These are phyloP conservation scores for Vinca minor DNA, from an alignment of 257 asterid species.

Conservation along the genomic window DNA sequence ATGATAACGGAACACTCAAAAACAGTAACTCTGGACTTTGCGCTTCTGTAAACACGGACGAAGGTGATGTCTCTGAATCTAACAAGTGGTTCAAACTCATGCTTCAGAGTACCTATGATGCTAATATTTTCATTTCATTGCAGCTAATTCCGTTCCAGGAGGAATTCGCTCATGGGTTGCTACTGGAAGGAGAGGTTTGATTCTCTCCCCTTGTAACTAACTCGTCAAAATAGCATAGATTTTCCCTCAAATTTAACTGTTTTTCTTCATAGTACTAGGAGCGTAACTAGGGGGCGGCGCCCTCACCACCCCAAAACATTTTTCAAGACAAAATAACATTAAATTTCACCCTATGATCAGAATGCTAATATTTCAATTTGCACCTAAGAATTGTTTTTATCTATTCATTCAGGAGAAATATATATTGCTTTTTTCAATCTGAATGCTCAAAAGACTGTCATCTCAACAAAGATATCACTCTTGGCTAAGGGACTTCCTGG, in stretches of 20 bases:
- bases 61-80: slow-evolving; percentile 38
- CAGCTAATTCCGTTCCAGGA: slow-evolving; percentile 33
- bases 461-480: slow-evolving; percentile 43
- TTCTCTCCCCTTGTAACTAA: not conserved
- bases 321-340: too few species aligned
- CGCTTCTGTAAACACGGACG: slow-evolving; percentile 44
- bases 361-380: too few species aligned
- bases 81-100: not conserved
- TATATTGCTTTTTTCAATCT: slow-evolving; percentile 78
- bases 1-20: slow-evolving; percentile 56
- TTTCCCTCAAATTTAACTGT: not conserved
- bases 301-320: too few species aligned
- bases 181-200: slow-evolving; percentile 58
- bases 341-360: too few species aligned
- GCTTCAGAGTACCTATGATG: too few species aligned
- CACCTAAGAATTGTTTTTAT: not conserved
- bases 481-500: slow-evolving; percentile 43
- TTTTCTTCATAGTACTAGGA: too few species aligned
- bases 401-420: slow-evolving; percentile 54
- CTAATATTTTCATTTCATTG: too few species aligned
- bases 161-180: slow-evolving; percentile 80
- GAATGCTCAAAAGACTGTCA: slow-evolving; percentile 25
- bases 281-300: too few species aligned
- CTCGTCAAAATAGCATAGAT: not conserved
- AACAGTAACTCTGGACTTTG: slow-evolving; percentile 77